Evolutionary conservation across 257 asterid species (phyloP), one percentile per base, ranked within the genome.

Genomic region (Parsonsia alboflavescens): DNA sequence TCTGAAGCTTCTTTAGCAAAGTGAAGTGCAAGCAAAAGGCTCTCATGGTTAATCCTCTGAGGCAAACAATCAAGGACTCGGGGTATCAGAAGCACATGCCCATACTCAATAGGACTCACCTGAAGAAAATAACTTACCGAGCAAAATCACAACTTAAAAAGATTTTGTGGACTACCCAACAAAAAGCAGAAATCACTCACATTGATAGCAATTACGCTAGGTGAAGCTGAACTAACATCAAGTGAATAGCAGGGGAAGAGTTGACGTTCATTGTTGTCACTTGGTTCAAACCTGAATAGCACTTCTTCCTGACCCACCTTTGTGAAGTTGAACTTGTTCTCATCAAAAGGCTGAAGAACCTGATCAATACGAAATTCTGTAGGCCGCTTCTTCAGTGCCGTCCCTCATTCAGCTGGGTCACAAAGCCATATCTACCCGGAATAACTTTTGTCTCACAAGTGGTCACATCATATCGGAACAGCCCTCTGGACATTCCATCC

Each of bases 81-180:
- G 28, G 97, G 93, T 75, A 89, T 86, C 69, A 91, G 77, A 75
- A 89, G 96, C 73, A 88, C 96, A 64, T 91, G 97, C 2, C 97
- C 96, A 75, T 91, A 91, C 81, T 91, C 97, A 49, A 91, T 91
- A 33, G 96, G 97, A 77, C 97, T 89, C 84, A 87, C 97, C 97
- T 90, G 87, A 76, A 80, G 36, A 81, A 76, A 48, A 52, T 16
- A 16, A 3, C 22, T 44, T 22, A 54, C 65, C 56, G 24, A 83
- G 71, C 58, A 80, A 68, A 61, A 72, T 65, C 42, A 56, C 5
- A 62, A 24, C 74, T 70, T 46, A 59, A 28, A n/a, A 45, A 39
- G 50, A 7, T 75, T 63, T 42, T 17, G 22, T 1, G 11, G 48
- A 72, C 36, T 45, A 56, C 57, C 61, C 78, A 22, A 33, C 53